Base-by-base conservation (phyloP, 768 basidiomycete genomes). In the Suillus bovinus region DNA sequence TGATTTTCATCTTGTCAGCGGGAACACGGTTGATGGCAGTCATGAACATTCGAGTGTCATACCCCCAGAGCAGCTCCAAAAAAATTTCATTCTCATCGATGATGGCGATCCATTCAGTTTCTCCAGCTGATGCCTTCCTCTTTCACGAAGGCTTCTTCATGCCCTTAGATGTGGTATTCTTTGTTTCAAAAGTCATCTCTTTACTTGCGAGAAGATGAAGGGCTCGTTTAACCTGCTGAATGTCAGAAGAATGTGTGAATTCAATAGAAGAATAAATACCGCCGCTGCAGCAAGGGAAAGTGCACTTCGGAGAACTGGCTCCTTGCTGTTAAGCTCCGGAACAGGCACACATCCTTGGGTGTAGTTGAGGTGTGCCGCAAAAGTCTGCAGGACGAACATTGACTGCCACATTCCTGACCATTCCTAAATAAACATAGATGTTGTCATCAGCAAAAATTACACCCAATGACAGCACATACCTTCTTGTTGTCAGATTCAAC, bases 391-490 rank as follows among this genome's bases (percentile, higher is more conserved):
- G 50, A 61, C 17, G 16, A 61, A 61, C 13, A 52, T 34, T 0
- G 38, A 61, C 24, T 53, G 52, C 60, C 52, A 61, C 60, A 61
- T 61, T 2, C 52, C 49, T 20, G 68, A 44, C 61, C 65, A 53
- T 36, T 69, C 36, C 68, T 64, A 46, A 11, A 13, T 11, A 46
- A 9, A 46, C 1, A 46, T n/a, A 46, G 44, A 46, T n/a, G n/a
- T n/a, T n/a, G n/a, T n/a, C 11, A 1, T 46, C 5, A 46, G 44
- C 4, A 46, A 7, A 46, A 46, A 46, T 46, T 5, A 46, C 11
- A 46, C 44, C 5, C 4, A 7, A 46, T 5, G 2, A 46, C 3
- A 10, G 22, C 71, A 14, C 59, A 33, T 31, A 52, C 59, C 47
- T 22, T 47, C 14, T 60, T 60, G 27, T 60, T 3, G 1, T 36